Base-by-base conservation (phyloP, 169 alveolate genomes). In the Eimeria tenella region DNA sequence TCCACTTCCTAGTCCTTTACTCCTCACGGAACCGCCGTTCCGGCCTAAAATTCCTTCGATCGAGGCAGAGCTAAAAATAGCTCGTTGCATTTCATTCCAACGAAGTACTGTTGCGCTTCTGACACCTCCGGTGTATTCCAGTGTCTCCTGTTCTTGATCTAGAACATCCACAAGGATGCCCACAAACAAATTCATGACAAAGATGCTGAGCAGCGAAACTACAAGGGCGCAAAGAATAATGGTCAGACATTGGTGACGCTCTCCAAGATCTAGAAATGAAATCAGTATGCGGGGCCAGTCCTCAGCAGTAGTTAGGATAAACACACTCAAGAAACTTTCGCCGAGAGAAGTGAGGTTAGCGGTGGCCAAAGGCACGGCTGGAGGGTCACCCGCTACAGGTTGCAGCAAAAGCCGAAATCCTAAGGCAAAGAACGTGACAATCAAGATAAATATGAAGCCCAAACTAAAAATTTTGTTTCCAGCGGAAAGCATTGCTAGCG, bases 51-150 rank as follows among this genome's bases (percentile, higher is more conserved):
- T 49, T n/a, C 53, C 92, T 17, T 58, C 73, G 60, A 60, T 31
- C 19, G 53, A 42, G 25, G 13, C 62, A 25, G 81, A 84, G n/a
- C 63, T 84, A 17, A 84, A 84, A 9, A 84, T 84, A 42, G 92
- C 92, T 10, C 92, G 79, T 50, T 92, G 95, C 79, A 92, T 60
- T 82, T 92, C 95, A 50, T 79, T 92, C 95, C 95, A 92, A 60
- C 89, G 88, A 25, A 79, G 95, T 21, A 92, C 93, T 13, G 95
- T 82, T n/a, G 95, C 81, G 70, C 95, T 92, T 19, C 88, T 52
- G 58, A 92, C 68, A 23, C 93, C 89, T 25, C 95, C 95, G 9
- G 88, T 75, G 79, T 79, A 62, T 62, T 92, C 95, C 87, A 92
- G 9, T 58, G 73, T 86, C 50, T 92, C 77, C 93, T 92, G 88